Base-by-base conservation (phyloP, 495 filamentous ascomycete species). In the Aspergillus bertholletiae region DNA sequence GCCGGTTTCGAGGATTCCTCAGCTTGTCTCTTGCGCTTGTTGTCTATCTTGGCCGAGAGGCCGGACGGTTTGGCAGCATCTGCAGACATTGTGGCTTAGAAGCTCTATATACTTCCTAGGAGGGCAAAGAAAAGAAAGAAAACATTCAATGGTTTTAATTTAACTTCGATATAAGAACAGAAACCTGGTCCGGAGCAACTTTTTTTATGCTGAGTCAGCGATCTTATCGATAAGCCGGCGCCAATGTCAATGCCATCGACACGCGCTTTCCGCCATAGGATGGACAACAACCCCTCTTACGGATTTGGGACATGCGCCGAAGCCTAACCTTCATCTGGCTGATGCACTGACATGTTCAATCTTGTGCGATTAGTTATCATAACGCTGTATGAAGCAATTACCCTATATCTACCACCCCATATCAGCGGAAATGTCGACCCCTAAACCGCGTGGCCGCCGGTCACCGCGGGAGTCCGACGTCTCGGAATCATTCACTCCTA, bases 11-110 rank as follows among this genome's bases (percentile, higher is more conserved):
- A 69, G 24, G 72, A 60, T 21, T 78, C 77, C 49, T 80, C 76
- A 50, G 73, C 68, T 54, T 77, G 74, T 51, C 78, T 68, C 60
- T 81, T 81, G 64, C 78, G 78, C 65, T 81, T 81, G 62, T 73
- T 75, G 43, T 76, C 69, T 15, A 76, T 48, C 57, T 76, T 74
- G 49, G 61, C 58, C 18, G 74, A 55, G 13, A 76, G 67, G 8
- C 66, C 67, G 34, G 60, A 60, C 15, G 47, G 22, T 34, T 50
- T 55, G 23, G 57, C 23, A 15, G 35, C 44, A 52, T 53, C 57
- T 20, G 49, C 49, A 9, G 59, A 59, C 59, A 65, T 65, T 12
- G n/a, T 57, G 13, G 7, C 18, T 22, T 3, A 17, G 34, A 41
- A n/a, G 13, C 2, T 37, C 11, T 37, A 37, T 37, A n/a, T 2